Base-by-base conservation (phyloP, 306 rosid genomes). In the Sechiopsis laciniata region DNA sequence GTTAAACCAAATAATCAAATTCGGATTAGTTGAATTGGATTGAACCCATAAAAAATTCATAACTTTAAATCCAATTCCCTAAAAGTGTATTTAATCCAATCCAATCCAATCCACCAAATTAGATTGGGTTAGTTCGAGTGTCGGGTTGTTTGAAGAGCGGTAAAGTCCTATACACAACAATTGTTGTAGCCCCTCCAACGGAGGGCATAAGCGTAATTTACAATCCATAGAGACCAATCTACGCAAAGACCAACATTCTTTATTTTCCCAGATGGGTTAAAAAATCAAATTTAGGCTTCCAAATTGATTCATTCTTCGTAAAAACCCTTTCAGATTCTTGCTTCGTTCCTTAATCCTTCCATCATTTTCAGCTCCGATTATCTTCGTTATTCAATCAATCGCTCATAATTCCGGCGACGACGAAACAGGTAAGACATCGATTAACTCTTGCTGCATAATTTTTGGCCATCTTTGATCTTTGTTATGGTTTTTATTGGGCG, bases 321-420 rank as follows among this genome's bases (percentile, higher is more conserved):
- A 62, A 62, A 62, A 15, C 48, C 68, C 45, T 63, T 9, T 22
- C 74, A 51, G 59, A 50, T 14, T 70, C 48, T 24, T 26, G 55
- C 11, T 13, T 21, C 57, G 24, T 48, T 50, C 59, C 29, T 50
- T 8, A 5, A 50, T 69, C 74, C 32, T 24, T 51, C 24, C 59
- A 15, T 8, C 11, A 8, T 70, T 50, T 51, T 21, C 73, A 48
- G 20, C 55, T 48, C 55, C 42, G 73, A 68, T 68, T 68, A 6
- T 19, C 29, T 3, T 8, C 26, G 13, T 45, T 45, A 9, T n/a
- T 42, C 54, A 14, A 17, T 65, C 16, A 9, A 65, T n/a, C 71
- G n/a, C n/a, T 10, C 24, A 3, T 15, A 66, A 19, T 66, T 68
- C 40, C 56, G 73, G 19, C 24, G 46, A 15, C 21, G 19, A 22